Evolutionary conservation across 1,284 basidiomycete genomes (phyloP).

Genomic region (Tilletia horrida): DNA sequence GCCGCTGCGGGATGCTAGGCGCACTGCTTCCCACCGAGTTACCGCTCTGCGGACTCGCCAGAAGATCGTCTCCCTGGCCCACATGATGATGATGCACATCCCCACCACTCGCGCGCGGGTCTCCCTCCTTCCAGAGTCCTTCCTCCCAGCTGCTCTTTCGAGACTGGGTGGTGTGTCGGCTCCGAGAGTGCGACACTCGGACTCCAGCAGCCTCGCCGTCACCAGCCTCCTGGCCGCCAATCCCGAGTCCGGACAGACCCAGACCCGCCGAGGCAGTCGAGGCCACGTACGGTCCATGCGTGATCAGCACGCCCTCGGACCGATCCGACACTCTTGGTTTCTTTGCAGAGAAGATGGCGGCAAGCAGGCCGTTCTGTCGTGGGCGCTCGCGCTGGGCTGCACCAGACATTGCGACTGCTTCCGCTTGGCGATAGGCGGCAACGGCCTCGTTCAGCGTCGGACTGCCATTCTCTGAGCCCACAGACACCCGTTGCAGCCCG

Average conservation of each 20-base stretch:
- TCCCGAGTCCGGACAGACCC: constrained; percentile 16
- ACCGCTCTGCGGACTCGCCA: constrained; percentile 6
- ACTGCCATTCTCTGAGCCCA: constrained; percentile 5
- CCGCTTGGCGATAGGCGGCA: constrained; percentile 17
- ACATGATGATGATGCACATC: too few species aligned
- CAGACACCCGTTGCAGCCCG: background rate
- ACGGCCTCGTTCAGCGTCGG: constrained; percentile 19
- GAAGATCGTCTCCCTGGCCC: constrained; percentile 2
- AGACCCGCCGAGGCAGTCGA: constrained; percentile 12
- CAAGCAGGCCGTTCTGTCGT: constrained; percentile 6
- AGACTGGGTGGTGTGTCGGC: constrained; percentile 17
- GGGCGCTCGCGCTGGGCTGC: constrained; percentile 8
- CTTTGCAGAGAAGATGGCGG: constrained; percentile 9
- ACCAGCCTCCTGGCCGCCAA: constrained; percentile 2
- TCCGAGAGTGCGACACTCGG: constrained; percentile 14
- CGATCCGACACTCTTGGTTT: constrained; percentile 1
- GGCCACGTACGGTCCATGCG: constrained; percentile 6
- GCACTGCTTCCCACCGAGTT: constrained; percentile 26
- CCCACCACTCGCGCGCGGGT: constrained; percentile 22
- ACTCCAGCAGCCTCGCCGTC: background rate
- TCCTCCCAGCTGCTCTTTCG: constrained; percentile 22
- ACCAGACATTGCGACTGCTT: constrained; percentile 17
- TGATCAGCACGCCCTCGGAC: background rate
- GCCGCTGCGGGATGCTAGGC: constrained; percentile 35
- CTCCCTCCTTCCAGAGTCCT: constrained; percentile 20